These are phyloP conservation scores for Juglanconis sp. DNA, from an alignment of 2,329 filamentous ascomycete species.

Conservation along the genomic window DNA sequence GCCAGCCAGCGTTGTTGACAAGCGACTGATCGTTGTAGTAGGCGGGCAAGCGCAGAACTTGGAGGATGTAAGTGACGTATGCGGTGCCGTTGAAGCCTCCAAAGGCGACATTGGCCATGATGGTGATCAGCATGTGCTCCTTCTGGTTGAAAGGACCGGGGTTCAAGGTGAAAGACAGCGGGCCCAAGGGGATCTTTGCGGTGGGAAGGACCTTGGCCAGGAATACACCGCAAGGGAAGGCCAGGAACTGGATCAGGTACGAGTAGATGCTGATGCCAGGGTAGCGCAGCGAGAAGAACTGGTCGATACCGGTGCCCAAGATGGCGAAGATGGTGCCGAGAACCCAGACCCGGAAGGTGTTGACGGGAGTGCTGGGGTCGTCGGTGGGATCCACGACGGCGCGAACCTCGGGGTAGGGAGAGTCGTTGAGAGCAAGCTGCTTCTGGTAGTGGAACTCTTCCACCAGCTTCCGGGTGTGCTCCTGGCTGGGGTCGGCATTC, in stretches of 20 bases:
- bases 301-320: conserved; percentile 50
- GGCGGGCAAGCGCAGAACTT: conserved; percentile 30
- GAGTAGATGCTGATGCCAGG: conserved; percentile 52
- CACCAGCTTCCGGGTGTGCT: conserved; percentile 9
- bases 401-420: conserved; percentile 54
- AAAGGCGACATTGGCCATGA: conserved; percentile 56
- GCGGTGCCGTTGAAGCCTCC: conserved; percentile 10
- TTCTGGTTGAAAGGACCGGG: conserved; percentile 57
- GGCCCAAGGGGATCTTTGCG: conserved; percentile 45
- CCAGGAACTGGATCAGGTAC: conserved; percentile 55
- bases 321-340: conserved; percentile 51
- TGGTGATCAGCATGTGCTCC: conserved; percentile 57
- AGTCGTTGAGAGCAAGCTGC: conserved; percentile 8
- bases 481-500: conserved; percentile 7
- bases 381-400: conserved; percentile 56
- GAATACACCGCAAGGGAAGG: conserved; percentile 52
- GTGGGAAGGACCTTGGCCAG: conserved; percentile 51
- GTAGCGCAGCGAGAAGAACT: conserved; percentile 56
- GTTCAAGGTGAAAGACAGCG: conserved; percentile 47
- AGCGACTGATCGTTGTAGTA: conserved; percentile 50
- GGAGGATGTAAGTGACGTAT: conserved; percentile 8
- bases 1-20: conserved; percentile 45
- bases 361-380: conserved; percentile 44
- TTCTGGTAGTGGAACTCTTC: conserved; percentile 6
- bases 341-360: conserved; percentile 53